Conservation (phyloP, 257 asterid genomes). For the Fraxinus quadrangulata region DNA sequence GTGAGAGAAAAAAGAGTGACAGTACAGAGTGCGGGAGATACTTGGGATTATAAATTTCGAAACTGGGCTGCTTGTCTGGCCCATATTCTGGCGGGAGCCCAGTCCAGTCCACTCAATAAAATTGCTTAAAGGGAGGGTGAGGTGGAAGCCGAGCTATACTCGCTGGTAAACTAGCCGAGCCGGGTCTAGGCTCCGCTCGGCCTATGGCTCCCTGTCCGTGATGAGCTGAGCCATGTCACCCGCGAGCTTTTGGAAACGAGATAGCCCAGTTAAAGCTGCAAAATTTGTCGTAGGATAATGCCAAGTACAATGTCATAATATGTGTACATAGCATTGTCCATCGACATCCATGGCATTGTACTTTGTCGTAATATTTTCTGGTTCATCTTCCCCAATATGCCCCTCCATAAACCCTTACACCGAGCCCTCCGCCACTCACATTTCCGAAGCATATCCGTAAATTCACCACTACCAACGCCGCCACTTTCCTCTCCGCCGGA, state of each 20-base stretch:
- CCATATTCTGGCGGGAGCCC: too few species aligned
- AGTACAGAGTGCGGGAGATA: neutral
- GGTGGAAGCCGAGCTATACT: too few species aligned
- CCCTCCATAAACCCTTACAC: slow-evolving; percentile 37
- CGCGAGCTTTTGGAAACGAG: too few species aligned
- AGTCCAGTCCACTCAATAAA: too few species aligned
- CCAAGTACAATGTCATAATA: too few species aligned
- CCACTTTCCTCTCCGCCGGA: slow-evolving; percentile 41
- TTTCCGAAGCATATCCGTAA: slow-evolving; percentile 29
- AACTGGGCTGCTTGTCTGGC: neutral
- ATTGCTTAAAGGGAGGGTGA: too few species aligned
- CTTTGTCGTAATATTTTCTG: neutral
- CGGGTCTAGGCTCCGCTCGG: too few species aligned
- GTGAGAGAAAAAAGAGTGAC: neutral
- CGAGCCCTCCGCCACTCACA: slow-evolving; percentile 41
- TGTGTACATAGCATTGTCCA: too few species aligned
- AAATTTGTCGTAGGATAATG: neutral
- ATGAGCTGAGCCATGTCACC: too few species aligned
- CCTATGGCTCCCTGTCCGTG: too few species aligned
- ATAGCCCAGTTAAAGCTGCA: neutral
- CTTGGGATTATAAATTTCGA: neutral
- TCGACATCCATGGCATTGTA: too few species aligned
- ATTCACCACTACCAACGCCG: slow-evolving; percentile 31
- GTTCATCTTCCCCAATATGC: slow-evolving; percentile 43
- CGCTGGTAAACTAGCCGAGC: too few species aligned